Base-by-base conservation (phyloP, 106 monocot species). In the Acorus gramineus region DNA sequence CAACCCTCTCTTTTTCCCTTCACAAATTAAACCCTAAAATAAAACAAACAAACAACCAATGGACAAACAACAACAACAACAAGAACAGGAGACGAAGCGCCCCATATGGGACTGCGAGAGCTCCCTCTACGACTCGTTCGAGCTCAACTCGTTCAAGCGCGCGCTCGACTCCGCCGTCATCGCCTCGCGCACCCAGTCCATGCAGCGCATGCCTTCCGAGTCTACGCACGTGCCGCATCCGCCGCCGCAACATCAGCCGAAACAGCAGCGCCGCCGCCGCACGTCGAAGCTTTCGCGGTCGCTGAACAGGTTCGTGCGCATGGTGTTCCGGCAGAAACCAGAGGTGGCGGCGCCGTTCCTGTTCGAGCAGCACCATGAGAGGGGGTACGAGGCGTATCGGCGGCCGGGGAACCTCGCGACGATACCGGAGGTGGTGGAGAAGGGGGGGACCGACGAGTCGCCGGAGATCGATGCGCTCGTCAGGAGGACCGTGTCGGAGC, bases 121-220 rank as follows among this genome's bases (percentile, higher is more conserved):
- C 81, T 54, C 71, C 4, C 84, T 87, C 42, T 87, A 86, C 82
- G 92, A 92, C 77, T 87, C 87, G 13, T 84, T 82, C 73, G 87
- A 92, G 79, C 78, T 84, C 60, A 78, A 57, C 14, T 75, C 92
- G 43, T 87, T 87, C 77, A 70, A 79, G 10, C 51, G 50, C 2
- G 74, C 71, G 49, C 87, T 92, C 11, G 73, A 82, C 64, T 72
- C 79, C 49, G 69, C 69, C 28, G 28, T 28, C 59, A 74, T 79
- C 63, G 11, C 62, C 14, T 42, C 52, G 2, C n/a, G 76, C 47
- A 60, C 70, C 52, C 59, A 58, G 12, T 77, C 76, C 11, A 77
- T 77, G 76, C 70, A 70, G 56, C 69, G 65, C 11, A 9, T 63
- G 2, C 53, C 50, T 2, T 14, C 3, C 5, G 48, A 3, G 62